phyloP scores from a whole-genome alignment of 1,284 basidiomycete species.

The Boletus smithii region DNA sequence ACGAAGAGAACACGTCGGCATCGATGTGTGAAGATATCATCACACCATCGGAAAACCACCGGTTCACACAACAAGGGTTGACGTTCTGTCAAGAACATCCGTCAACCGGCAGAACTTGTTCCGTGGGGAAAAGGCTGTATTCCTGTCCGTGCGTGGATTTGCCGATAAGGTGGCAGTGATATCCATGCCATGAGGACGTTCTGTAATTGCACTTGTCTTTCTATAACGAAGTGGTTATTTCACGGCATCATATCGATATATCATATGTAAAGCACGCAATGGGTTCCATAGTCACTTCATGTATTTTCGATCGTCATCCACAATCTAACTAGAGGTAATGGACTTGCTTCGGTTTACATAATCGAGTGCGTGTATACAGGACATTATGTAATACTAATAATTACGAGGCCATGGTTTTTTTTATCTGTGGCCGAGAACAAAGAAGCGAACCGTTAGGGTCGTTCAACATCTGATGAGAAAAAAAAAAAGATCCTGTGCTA shows the following conservation, averaged over 20 bases:
- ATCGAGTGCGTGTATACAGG: not conserved
- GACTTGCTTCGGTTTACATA: no score
- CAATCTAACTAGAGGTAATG: not conserved
- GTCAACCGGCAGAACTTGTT: conserved; percentile 12
- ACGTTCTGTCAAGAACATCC: conserved; percentile 14
- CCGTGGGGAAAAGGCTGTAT: conserved; percentile 19
- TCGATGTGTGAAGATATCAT: conserved; percentile 22
- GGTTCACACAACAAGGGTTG: conserved; percentile 20
- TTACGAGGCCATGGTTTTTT: conserved; percentile 8
- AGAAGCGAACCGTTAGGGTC: conserved; percentile 13
- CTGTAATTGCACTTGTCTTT: conserved; percentile 2
- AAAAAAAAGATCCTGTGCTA: conserved; percentile 10
- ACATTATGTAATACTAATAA: no score
- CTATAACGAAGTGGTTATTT: conserved; percentile 17
- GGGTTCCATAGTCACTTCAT: conserved; percentile 8
- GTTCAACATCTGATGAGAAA: conserved; percentile 13
- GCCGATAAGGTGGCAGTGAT: conserved; percentile 25
- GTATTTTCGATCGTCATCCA: conserved; percentile 15
- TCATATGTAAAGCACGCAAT: conserved; percentile 31
- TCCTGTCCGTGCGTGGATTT: conserved; percentile 19
- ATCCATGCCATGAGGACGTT: conserved; percentile 5
- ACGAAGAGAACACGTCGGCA: conserved; percentile 13
- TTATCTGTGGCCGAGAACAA: conserved; percentile 5
- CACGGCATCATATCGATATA: conserved; percentile 20
- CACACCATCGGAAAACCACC: conserved; percentile 3